Base-by-base conservation (phyloP, 768 basidiomycete genomes). In the Kwoniella sp. region DNA sequence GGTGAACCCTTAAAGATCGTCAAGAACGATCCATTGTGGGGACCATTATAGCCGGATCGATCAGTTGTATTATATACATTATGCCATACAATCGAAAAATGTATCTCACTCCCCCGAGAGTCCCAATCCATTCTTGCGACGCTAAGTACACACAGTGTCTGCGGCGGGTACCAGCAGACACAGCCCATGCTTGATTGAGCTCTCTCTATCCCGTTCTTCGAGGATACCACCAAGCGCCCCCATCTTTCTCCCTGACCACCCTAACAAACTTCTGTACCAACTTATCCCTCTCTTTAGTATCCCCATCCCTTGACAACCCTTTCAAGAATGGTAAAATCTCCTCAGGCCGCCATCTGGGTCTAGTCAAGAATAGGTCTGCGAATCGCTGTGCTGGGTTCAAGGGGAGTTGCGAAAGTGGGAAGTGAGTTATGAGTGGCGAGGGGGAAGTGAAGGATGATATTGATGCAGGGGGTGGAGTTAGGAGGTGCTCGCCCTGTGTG, bases 231-330 rank as follows among this genome's bases (percentile, higher is more conserved):
- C 92, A 95, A 85, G 86, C 90, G 0, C 83, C 73, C 57, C 65
- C 70, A 30, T 70, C 63, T 50, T 64, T 68, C 55, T 90, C 88
- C 55, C 88, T 90, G 47, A 87, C 84, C 2, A 90, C 85, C 50
- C 94, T 83, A 36, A 90, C 90, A 73, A 89, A 90, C 81, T 92
- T 97, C 47, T 91, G 85, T 40, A 96, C 81, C 66, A 95, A 76
- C 77, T 88, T 92, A 76, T 98, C 94, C 44, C 90, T 84, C 73
- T 91, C 91, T 79, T 96, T 95, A 8, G 83, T 81, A 74, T 91
- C 87, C n/a, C 92, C 83, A 26, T 74, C 77, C 17, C 69, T 37
- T 0, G 88, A 88, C 59, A 96, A 86, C 66, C 92, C 92, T 6
- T 83, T 80, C 13, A 98, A 81, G 81, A 94, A 98, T 3, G 89